phyloP scores from a whole-genome alignment of 306 rosid genomes.

The Boehmeria nivea region DNA sequence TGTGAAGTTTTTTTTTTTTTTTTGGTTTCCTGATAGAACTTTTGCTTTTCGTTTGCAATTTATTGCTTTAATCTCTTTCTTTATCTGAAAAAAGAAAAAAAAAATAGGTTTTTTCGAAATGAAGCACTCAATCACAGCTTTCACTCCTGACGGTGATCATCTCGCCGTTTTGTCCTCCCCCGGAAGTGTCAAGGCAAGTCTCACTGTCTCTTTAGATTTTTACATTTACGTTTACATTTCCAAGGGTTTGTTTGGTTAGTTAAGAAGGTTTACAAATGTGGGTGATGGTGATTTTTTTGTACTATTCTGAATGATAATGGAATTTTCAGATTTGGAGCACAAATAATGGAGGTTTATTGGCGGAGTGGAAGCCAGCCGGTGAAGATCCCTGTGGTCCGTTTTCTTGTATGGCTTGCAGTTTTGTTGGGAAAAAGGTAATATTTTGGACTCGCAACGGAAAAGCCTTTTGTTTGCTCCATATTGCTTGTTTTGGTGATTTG shows the following conservation, averaged over 20 bases:
- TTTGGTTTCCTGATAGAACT: neutral
- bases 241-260: too few species aligned
- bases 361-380: slow-evolving; percentile 39
- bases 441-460: slow-evolving; percentile 3
- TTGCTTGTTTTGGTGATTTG: neutral
- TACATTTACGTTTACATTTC: neutral
- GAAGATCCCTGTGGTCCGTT: slow-evolving; percentile 28
- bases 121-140: slow-evolving; percentile 32
- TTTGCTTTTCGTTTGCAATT: neutral
- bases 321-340: slow-evolving; percentile 49
- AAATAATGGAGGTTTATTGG: slow-evolving; percentile 33
- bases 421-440: slow-evolving; percentile 37
- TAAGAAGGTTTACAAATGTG: too few species aligned
- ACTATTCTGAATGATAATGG: neutral
- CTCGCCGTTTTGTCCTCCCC: slow-evolving; percentile 20
- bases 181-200: slow-evolving; percentile 4
- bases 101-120: slow-evolving; percentile 13
- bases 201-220: neutral
- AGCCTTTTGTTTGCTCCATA: neutral
- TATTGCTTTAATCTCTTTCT: neutral
- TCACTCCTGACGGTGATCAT: slow-evolving; percentile 32
- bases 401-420: slow-evolving; percentile 50
- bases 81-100: neutral
- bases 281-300: neutral
- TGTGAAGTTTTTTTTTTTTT: neutral